Evolutionary conservation across 495 filamentous ascomycete genomes (phyloP).

Genomic region (Hypoxylon cercidicola): DNA sequence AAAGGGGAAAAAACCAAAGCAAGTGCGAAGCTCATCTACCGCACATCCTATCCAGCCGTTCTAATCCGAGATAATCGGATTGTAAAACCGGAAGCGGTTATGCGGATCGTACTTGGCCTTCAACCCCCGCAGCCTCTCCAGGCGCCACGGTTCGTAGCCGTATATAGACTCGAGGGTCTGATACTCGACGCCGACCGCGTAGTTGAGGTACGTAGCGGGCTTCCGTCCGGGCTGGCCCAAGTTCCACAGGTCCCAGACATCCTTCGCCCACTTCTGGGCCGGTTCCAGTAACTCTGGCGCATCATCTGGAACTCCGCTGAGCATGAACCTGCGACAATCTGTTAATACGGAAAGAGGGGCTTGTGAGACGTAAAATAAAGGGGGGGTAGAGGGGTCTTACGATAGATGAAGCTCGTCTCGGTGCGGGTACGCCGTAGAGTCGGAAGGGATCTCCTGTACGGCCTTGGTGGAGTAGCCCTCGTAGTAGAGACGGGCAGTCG

Average conservation of each 20-base stretch:
- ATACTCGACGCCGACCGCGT: constrained; percentile 61
- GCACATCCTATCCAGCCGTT: too few relatives aligned
- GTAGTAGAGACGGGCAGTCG: constrained; percentile 42
- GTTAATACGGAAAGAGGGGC: too few relatives aligned
- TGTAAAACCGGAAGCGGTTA: constrained; percentile 61
- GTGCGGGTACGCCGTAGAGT: constrained; percentile 50
- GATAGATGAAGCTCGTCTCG: constrained; percentile 28
- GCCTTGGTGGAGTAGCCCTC: constrained; percentile 54
- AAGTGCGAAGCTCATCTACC: too few relatives aligned
- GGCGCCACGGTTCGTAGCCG: constrained; percentile 61
- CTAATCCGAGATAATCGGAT: constrained; percentile 55
- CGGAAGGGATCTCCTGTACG: constrained; percentile 38
- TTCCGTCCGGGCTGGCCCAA: constrained; percentile 43
- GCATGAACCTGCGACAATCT: neutral
- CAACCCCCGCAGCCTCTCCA: constrained; percentile 53
- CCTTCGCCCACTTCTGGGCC: constrained; percentile 35
- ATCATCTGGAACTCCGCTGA: neutral
- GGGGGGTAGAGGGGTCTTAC: neutral
- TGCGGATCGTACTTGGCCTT: constrained; percentile 67
- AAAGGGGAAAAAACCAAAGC: too few relatives aligned
- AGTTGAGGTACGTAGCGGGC: constrained; percentile 60
- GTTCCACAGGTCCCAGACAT: constrained; percentile 48
- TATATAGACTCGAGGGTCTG: constrained; percentile 55
- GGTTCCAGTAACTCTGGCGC: neutral
- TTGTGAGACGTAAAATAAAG: neutral